Evolutionary conservation across 345 rosid species (phyloP), one percentile per base, ranked within the genome.

Genomic region (Garcia nutans): DNA sequence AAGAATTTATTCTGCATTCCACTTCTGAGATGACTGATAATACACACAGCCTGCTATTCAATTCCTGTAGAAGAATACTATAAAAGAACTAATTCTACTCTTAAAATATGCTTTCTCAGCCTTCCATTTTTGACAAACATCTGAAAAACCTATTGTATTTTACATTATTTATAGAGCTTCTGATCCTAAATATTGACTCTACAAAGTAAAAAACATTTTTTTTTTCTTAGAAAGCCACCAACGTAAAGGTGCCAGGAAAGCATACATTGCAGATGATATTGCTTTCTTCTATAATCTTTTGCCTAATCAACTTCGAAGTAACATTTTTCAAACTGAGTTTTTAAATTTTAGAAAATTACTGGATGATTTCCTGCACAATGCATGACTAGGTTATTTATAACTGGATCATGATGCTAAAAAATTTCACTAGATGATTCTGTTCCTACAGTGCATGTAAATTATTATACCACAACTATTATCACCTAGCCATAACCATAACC

Each of bases 1-100:
- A 81, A 80, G 90, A 87, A 86, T 83, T 55, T 58, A 84, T 82
- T 71, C 87, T 74, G 80, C 70, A 41, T 69, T 85, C 82, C 83
- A 76, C 81, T 77, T 76, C 61, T 45, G 16, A 49, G 68, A 65
- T 49, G 55, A 76, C 56, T 44, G 47, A 60, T 56, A 62, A 55
- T 23, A 62, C 75, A 62, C 52, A 28, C 55, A 4, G 60, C 79
- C 71, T 20, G 16, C 20, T n/a, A 67, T 67, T 66, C 68, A 69
- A 71, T 77, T 79, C 42, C 42, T 73, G 73, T 66, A 71, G 24
- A 77, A 77, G 37, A 79, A 68, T 71, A 28, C 65, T 68, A 13
- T 56, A 56, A 77, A 55, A 74, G 52, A 47, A 50, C 42, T 52
- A 69, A 24, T 55, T 66, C 73, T 56, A 70, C 76, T 74, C 74